Evolutionary conservation across 495 filamentous ascomycete genomes (phyloP).

Genomic region (Lindgomyces ingoldianus): DNA sequence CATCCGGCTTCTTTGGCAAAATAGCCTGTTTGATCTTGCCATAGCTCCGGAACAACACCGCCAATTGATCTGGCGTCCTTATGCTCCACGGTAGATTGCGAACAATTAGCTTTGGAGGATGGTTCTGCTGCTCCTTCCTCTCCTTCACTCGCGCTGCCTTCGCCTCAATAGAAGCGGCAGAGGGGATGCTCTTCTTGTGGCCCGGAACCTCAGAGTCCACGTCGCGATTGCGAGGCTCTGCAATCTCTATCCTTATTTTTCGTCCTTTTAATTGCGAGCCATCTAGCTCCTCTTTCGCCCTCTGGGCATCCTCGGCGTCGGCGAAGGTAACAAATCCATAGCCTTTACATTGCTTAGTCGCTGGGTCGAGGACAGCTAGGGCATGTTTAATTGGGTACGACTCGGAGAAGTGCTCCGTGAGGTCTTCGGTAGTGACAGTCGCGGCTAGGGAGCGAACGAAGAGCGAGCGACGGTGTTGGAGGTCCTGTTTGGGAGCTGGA

Average conservation of each 20-base stretch:
- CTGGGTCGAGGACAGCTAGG: conserved; percentile 75
- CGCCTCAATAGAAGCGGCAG: conserved; percentile 41
- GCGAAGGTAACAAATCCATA: conserved; percentile 97
- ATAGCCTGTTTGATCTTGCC: conserved; percentile 84
- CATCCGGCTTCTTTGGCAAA: conserved; percentile 73
- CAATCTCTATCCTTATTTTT: conserved; percentile 82
- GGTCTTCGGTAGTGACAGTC: conserved; percentile 73
- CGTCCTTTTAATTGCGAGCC: conserved; percentile 71
- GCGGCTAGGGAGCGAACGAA: conserved; percentile 87
- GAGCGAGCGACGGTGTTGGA: no score
- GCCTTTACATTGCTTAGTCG: conserved; percentile 81
- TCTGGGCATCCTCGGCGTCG: conserved; percentile 83
- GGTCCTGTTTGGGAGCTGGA: conserved; percentile 31
- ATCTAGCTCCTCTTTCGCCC: conserved; percentile 76
- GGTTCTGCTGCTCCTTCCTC: conserved; percentile 53
- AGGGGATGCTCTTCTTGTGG: conserved; percentile 24
- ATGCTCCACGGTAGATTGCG: conserved; percentile 96
- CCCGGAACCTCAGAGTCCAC: conserved; percentile 48
- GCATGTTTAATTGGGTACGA: conserved; percentile 94
- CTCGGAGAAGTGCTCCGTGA: conserved; percentile 88
- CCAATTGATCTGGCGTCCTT: conserved; percentile 77
- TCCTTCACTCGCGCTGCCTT: conserved; percentile 62
- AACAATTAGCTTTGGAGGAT: conserved; percentile 83
- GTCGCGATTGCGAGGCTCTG: conserved; percentile 79
- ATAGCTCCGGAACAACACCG: conserved; percentile 74